Percentiles rank a stretch among this genome's conserved stretches.
phyloP scores from a whole-genome alignment of 306 rosid species.

The Cicer bijugum region DNA sequence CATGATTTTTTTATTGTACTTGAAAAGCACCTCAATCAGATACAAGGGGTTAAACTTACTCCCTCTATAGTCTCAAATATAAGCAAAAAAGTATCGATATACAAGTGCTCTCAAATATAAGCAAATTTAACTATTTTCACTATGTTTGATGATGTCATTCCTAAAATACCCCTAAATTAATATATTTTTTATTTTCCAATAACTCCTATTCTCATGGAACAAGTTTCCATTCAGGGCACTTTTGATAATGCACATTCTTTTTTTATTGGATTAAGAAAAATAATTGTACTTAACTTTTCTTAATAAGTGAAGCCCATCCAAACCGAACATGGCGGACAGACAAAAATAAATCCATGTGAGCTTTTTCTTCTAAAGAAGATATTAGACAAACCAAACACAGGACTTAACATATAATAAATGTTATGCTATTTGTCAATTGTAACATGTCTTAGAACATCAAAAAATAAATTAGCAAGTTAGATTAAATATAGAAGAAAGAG shows the following conservation, averaged over 20 bases:
- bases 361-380: slow-evolving; percentile 6
- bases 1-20: not conserved
- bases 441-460: not conserved
- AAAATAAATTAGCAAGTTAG: not conserved
- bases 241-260: not conserved
- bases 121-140: not conserved
- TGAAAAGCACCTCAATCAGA: not conserved
- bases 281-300: not conserved
- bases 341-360: slow-evolving; percentile 3
- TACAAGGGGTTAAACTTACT: not conserved
- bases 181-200: not conserved
- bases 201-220: not conserved
- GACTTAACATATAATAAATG: not conserved
- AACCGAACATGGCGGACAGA: not conserved
- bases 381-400: slow-evolving; percentile 2
- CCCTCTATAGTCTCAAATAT: not conserved
- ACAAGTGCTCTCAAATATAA: not conserved
- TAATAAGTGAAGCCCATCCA: not conserved
- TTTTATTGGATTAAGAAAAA: not conserved
- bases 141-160: not conserved
- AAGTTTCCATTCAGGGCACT: not conserved
- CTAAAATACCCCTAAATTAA: not conserved
- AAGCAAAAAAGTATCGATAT: not conserved
- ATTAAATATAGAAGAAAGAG: slow-evolving; percentile 16
- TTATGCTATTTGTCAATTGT: not conserved